These are phyloP conservation scores for Ustilago curta DNA, from an alignment of 1,284 basidiomycete species.

Conservation along the genomic window DNA sequence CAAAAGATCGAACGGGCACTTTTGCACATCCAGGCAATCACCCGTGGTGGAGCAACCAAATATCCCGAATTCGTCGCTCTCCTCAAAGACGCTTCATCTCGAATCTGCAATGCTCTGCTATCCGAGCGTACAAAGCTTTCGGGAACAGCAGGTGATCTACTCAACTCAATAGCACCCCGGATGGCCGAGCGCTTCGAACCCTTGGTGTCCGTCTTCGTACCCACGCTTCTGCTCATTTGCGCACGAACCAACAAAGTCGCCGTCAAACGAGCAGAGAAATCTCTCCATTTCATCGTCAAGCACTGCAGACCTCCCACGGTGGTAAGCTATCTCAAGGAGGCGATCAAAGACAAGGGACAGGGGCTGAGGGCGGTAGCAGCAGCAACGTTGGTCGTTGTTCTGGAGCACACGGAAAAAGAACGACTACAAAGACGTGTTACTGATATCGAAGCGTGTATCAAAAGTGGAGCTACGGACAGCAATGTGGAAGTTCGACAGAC, in stretches of 20 bases:
- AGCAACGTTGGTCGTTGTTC: conserved; percentile 53
- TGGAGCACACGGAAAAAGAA: conserved; percentile 65
- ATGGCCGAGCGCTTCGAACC: conserved; percentile 70
- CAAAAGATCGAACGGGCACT: conserved; percentile 57
- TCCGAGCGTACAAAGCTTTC: conserved; percentile 72
- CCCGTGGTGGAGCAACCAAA: conserved; percentile 61
- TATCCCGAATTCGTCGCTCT: conserved; percentile 43
- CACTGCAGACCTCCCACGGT: conserved; percentile 70
- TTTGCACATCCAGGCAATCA: conserved; percentile 52
- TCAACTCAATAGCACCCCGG: conserved; percentile 72
- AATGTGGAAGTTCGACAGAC: conserved; percentile 71
- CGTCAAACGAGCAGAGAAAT: conserved; percentile 71
- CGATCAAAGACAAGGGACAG: conserved; percentile 70
- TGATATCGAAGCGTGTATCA: conserved; percentile 70
- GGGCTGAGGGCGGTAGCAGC: conserved; percentile 44
- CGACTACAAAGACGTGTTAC: conserved; percentile 57
- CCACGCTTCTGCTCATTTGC: conserved; percentile 71
- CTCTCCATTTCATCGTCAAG: conserved; percentile 70
- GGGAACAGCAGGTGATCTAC: conserved; percentile 71
- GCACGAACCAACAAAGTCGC: conserved; percentile 73
- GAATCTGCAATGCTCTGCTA: conserved; percentile 67
- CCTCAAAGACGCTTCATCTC: conserved; percentile 42
- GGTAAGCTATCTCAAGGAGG: conserved; percentile 68
- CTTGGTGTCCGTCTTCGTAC: conserved; percentile 71
- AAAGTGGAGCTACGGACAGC: conserved; percentile 71